Conservation (phyloP, 2,329 filamentous ascomycete genomes). For the Paraphoma chrysanthemicola region DNA sequence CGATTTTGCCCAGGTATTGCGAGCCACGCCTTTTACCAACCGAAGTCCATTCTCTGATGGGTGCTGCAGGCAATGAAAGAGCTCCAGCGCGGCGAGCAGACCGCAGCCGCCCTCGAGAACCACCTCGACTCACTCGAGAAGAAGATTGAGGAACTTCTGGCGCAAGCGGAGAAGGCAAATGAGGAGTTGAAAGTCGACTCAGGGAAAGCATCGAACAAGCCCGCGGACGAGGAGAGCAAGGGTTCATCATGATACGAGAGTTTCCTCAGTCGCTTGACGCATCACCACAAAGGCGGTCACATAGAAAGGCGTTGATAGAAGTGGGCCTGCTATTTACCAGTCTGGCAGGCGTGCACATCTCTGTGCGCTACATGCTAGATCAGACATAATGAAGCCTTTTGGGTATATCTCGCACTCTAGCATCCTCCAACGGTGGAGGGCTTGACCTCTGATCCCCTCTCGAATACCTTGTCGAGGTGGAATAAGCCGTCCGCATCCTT, state of each 20-base stretch:
- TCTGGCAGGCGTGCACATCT: too few relatives aligned
- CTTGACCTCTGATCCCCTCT: conserved; percentile 31
- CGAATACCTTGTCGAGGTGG: conserved; percentile 57
- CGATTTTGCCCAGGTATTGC: conserved; percentile 44
- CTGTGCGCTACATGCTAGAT: too few relatives aligned
- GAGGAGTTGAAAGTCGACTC: conserved; percentile 31
- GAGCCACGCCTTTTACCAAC: background rate
- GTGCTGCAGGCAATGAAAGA: conserved; percentile 57
- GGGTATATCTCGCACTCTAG: background rate
- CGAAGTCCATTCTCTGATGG: conserved; percentile 15
- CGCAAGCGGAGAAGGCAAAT: conserved; percentile 54
- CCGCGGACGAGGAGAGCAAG: conserved; percentile 21
- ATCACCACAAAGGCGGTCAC: background rate
- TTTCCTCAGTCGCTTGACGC: background rate
- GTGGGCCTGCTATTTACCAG: background rate
- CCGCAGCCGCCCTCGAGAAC: conserved; percentile 62
- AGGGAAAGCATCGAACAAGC: conserved; percentile 17
- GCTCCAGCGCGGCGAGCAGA: conserved; percentile 61
- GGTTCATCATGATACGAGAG: conserved; percentile 11
- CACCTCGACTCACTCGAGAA: conserved; percentile 62
- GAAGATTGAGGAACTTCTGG: conserved; percentile 62
- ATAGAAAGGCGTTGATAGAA: conserved; percentile 2
- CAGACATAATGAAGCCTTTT: background rate
- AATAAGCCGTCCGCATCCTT: conserved; percentile 77
- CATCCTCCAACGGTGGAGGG: conserved; percentile 41